These are phyloP conservation scores for Candida sithepensis DNA, from an alignment of 805 yeast species.

Conservation along the genomic window DNA sequence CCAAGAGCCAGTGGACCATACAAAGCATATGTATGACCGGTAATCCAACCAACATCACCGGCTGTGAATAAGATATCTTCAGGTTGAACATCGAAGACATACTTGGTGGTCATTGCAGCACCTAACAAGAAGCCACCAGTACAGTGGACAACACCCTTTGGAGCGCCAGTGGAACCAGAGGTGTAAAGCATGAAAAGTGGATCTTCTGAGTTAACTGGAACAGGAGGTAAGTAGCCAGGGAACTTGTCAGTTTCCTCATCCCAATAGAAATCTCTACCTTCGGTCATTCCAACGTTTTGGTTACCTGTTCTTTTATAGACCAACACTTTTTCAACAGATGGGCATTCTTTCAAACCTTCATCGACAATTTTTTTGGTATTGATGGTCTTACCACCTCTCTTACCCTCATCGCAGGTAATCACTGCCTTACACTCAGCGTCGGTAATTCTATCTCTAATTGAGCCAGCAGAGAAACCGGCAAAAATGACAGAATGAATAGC, in stretches of 20 bases:
- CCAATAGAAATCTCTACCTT: slow-evolving; percentile 74
- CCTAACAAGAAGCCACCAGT: slow-evolving; percentile 79
- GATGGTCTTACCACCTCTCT: slow-evolving; percentile 78
- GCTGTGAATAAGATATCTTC: slow-evolving; percentile 79
- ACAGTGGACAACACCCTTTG: slow-evolving; percentile 81
- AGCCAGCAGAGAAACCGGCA: slow-evolving; percentile 78
- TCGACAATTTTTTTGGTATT: slow-evolving; percentile 81
- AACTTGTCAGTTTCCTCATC: slow-evolving; percentile 64
- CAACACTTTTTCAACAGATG: slow-evolving; percentile 63
- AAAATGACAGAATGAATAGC: slow-evolving; percentile 83
- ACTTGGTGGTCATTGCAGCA: slow-evolving; percentile 69
- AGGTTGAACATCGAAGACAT: slow-evolving; percentile 71
- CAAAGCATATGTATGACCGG: slow-evolving; percentile 81
- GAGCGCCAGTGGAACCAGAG: slow-evolving; percentile 85
- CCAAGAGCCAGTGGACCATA: slow-evolving; percentile 79
- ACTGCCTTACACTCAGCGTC: slow-evolving; percentile 72
- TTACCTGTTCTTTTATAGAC: slow-evolving; percentile 75
- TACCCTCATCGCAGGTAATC: slow-evolving; percentile 78
- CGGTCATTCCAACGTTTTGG: slow-evolving; percentile 43
- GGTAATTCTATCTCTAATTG: slow-evolving; percentile 65
- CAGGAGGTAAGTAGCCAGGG: slow-evolving; percentile 69
- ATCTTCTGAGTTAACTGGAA: slow-evolving; percentile 74
- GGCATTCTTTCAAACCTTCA: slow-evolving; percentile 67
- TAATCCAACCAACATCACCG: slow-evolving; percentile 90
- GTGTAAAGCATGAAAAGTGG: slow-evolving; percentile 78